phyloP scores from a whole-genome alignment of 345 rosid species.

The Citrus trifoliata region DNA sequence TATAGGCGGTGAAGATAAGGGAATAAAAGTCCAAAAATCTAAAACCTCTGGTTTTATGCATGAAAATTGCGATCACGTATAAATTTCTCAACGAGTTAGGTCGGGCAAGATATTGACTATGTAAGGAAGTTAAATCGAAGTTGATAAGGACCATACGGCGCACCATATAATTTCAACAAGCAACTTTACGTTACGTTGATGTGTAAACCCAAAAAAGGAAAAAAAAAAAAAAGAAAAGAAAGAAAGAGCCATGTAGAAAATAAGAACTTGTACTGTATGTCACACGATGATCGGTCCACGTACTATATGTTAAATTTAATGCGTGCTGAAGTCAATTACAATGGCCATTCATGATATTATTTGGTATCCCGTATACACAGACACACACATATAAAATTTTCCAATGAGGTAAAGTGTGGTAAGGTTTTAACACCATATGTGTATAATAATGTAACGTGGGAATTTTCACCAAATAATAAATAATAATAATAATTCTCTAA shows the following conservation, averaged over 20 bases:
- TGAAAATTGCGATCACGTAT: background rate
- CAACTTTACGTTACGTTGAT: background rate
- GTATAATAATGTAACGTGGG: too few species aligned
- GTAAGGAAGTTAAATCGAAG: slow-evolving; percentile 10
- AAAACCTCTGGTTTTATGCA: background rate
- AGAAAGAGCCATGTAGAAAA: background rate
- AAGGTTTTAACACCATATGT: too few species aligned
- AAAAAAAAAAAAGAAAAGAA: too few species aligned
- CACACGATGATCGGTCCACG: background rate
- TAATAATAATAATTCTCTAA: too few species aligned
- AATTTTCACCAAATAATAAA: too few species aligned
- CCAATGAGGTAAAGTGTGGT: too few species aligned
- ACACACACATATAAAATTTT: too few species aligned
- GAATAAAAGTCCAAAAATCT: slow-evolving; percentile 15
- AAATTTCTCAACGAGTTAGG: slow-evolving; percentile 31
- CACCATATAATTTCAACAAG: background rate
- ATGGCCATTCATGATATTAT: background rate
- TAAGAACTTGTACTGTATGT: background rate
- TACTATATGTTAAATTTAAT: background rate
- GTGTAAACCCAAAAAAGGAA: background rate
- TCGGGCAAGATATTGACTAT: slow-evolving; percentile 16
- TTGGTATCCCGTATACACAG: too few species aligned
- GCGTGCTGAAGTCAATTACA: too few species aligned
- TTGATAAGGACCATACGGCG: slow-evolving; percentile 22
- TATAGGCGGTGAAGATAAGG: slow-evolving; percentile 17